Evolutionary conservation across 2,329 filamentous ascomycete species (phyloP).

Genomic region (Cladophialophora chaetospira): DNA sequence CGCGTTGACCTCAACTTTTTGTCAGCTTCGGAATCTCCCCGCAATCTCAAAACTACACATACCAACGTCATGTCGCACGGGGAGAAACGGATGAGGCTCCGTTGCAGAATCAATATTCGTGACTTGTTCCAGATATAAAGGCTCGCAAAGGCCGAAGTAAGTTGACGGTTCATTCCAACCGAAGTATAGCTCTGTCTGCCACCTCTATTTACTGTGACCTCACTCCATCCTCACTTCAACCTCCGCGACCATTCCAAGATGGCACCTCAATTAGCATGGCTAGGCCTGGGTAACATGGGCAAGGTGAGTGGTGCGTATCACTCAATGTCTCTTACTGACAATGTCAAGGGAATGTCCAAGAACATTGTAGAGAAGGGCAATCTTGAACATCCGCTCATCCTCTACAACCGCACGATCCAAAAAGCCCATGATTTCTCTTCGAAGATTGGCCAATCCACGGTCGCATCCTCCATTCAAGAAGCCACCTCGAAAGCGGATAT

Average conservation of each 20-base stretch:
- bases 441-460: slow-evolving; percentile 57
- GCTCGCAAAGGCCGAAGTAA: background rate
- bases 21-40: slow-evolving; percentile 12
- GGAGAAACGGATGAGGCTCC: slow-evolving; percentile 5
- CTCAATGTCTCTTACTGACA: no score
- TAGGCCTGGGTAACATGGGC: slow-evolving; percentile 88
- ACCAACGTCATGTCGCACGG: slow-evolving; percentile 12
- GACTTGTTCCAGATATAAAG: slow-evolving; percentile 1
- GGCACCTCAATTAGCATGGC: slow-evolving; percentile 65
- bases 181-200: background rate
- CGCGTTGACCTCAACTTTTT: background rate
- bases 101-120: background rate
- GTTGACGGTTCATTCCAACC: background rate
- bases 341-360: slow-evolving; percentile 77
- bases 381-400: slow-evolving; percentile 69
- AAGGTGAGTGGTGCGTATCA: slow-evolving; percentile 58
- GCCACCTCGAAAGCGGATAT: slow-evolving; percentile 71
- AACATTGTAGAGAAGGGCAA: slow-evolving; percentile 79
- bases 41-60: background rate
- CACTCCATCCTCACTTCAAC: background rate
- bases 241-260: slow-evolving; percentile 11
- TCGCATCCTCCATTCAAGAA: slow-evolving; percentile 65
- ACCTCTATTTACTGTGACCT: background rate
- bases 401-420: slow-evolving; percentile 63
- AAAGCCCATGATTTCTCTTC: slow-evolving; percentile 54